phyloP scores from a whole-genome alignment of 2,329 filamentous ascomycete species.

The Cladosporium halotolerans region DNA sequence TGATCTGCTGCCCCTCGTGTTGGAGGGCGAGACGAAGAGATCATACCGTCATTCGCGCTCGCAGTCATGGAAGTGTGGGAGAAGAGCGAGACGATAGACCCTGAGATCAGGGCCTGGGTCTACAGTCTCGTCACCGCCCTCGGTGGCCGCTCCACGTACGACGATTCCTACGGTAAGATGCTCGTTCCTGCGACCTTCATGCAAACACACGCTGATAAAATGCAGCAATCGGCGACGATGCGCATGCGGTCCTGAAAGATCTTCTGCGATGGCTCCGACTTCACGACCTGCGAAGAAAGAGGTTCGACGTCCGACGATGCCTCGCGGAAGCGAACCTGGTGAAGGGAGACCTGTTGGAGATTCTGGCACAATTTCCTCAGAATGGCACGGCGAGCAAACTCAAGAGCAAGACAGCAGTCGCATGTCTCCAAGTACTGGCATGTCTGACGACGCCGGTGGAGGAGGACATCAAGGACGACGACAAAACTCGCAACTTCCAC shows the following conservation, averaged over 20 bases:
- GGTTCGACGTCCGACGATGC: slow-evolving; percentile 90
- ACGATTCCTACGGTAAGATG: slow-evolving; percentile 49
- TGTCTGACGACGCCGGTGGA: slow-evolving; percentile 93
- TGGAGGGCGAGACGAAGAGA: not conserved
- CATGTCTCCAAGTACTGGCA: slow-evolving; percentile 83
- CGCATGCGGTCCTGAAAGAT: slow-evolving; percentile 83
- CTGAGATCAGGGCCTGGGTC: slow-evolving; percentile 87
- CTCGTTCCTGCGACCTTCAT: not conserved
- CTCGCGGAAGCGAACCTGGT: slow-evolving; percentile 89
- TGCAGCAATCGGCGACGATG: slow-evolving; percentile 75
- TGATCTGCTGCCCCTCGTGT: not conserved
- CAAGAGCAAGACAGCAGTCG: slow-evolving; percentile 72
- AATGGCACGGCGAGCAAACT: slow-evolving; percentile 66
- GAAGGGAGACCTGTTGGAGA: slow-evolving; percentile 81
- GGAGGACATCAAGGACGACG: slow-evolving; percentile 54
- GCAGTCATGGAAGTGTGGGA: slow-evolving; percentile 25
- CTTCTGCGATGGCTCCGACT: slow-evolving; percentile 92
- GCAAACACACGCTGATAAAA: not conserved
- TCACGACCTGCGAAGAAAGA: slow-evolving; percentile 69
- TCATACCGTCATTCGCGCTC: not conserved
- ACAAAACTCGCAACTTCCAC: slow-evolving; percentile 89
- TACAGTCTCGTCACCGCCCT: slow-evolving; percentile 91
- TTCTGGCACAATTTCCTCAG: slow-evolving; percentile 75
- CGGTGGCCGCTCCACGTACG: slow-evolving; percentile 27
- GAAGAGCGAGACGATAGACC: slow-evolving; percentile 56